Conservation (phyloP, 169 alveolate species). For the Plasmodium knowlesi region DNA sequence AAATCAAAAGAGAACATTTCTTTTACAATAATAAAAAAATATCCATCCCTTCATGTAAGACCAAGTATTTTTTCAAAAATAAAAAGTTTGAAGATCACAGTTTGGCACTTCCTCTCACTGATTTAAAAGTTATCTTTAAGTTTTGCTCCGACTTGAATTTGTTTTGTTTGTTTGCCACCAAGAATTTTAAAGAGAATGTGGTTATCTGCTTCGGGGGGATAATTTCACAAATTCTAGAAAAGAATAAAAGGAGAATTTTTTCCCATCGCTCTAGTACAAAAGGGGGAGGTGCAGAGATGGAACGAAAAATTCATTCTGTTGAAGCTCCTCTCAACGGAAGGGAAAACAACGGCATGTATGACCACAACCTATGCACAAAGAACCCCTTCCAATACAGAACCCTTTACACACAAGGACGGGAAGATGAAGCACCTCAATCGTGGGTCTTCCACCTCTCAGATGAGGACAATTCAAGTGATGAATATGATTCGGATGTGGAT, state of each 20-base stretch:
- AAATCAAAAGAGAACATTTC: slow-evolving; percentile 64
- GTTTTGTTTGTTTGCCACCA: slow-evolving; percentile 63
- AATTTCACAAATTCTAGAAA: slow-evolving; percentile 43
- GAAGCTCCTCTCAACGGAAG: neutral
- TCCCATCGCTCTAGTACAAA: neutral
- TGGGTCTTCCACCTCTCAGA: slow-evolving; percentile 45
- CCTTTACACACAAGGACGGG: neutral
- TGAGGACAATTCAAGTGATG: slow-evolving; percentile 55
- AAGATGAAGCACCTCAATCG: neutral
- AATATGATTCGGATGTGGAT: slow-evolving; percentile 23
- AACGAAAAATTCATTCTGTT: no score
- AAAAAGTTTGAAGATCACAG: slow-evolving; percentile 50
- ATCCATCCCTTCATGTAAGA: slow-evolving; percentile 36
- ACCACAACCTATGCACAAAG: neutral
- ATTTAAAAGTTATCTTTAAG: slow-evolving; percentile 19
- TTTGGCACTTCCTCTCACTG: slow-evolving; percentile 47
- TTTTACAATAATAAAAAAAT: slow-evolving; percentile 59
- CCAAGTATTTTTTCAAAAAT: slow-evolving; percentile 59
- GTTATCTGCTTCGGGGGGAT: slow-evolving; percentile 47
- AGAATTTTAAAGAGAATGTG: slow-evolving; percentile 52
- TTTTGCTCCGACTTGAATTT: slow-evolving; percentile 65
- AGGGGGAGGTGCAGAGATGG: neutral
- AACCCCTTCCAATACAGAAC: neutral
- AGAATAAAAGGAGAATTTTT: slow-evolving; percentile 16
- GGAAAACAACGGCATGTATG: neutral